Conservation (phyloP, 371 early-diverging fungal species). For the Mortierella sp. region DNA sequence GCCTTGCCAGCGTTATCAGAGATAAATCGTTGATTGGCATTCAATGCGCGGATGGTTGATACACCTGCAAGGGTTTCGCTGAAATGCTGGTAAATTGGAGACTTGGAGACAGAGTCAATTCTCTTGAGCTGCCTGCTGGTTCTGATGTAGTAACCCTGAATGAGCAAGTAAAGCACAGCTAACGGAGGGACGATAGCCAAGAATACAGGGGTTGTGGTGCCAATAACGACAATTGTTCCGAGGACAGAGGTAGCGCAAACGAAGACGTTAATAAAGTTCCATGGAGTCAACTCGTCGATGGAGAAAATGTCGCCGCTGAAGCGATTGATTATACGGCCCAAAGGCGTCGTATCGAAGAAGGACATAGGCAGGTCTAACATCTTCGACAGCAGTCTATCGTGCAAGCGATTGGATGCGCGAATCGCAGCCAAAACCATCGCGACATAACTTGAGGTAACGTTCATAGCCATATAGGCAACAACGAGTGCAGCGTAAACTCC, state of each 20-base stretch:
- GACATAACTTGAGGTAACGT: conserved; percentile 39
- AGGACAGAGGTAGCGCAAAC: conserved; percentile 31
- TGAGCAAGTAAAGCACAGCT: conserved; percentile 64
- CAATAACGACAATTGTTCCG: conserved; percentile 46
- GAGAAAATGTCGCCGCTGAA: conserved; percentile 61
- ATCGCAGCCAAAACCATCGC: conserved; percentile 54
- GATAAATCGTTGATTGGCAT: conserved; percentile 3
- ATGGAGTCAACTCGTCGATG: conserved; percentile 32
- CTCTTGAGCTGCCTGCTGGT: conserved; percentile 57
- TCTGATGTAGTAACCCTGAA: conserved; percentile 76
- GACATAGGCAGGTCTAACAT: conserved; percentile 73
- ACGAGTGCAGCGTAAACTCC: conserved; percentile 48
- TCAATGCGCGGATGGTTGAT: not conserved
- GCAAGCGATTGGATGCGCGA: conserved; percentile 51
- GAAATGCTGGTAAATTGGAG: conserved; percentile 63
- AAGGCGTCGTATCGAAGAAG: conserved; percentile 52
- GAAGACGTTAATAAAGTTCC: conserved; percentile 35
- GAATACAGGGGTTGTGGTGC: conserved; percentile 47
- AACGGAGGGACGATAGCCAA: conserved; percentile 44
- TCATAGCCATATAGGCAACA: conserved; percentile 21
- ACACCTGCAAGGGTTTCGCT: conserved; percentile 36
- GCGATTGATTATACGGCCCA: conserved; percentile 86
- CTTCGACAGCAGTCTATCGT: conserved; percentile 54
- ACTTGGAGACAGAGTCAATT: conserved; percentile 61
- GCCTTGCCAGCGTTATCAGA: conserved; percentile 1